Base-by-base conservation (phyloP, 2,329 filamentous ascomycete species). In the Cladorrhinum sp. region DNA sequence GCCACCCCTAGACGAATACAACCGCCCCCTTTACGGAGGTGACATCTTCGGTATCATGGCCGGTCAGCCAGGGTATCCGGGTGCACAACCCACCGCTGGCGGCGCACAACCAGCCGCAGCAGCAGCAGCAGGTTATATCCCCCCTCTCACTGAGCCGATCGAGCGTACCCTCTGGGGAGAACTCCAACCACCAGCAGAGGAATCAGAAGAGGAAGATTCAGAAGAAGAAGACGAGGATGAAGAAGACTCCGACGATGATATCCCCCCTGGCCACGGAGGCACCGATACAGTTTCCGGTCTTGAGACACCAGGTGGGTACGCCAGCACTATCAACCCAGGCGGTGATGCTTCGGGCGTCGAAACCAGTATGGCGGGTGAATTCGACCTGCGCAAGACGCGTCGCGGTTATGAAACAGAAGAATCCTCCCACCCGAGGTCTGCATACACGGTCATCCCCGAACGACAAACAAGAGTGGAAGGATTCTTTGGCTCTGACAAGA, bases 401-500 rank as follows among this genome's bases (percentile, higher is more conserved):
- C 85, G 90, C 61, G 93, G 92, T 57, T 93, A 87, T 61, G 92
- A 97, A 69, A 96, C 93, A 0, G 93, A 97, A 73, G 92, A 96
- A 60, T 80, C 78, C 63, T 85, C 65, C 16, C 60, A 64, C 16
- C 79, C 85, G 38, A 90, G 90, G 7, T 87, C 91, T 65, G 92
- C 95, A 16, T 96, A 95, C 75, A 92, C 92, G 20, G 88, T 99
- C 52, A 84, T 99, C 22, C 92, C 92, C 10, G 93, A 99, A 77
- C 90, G 90, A 60, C 88, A 93, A 71, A 88, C 93, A 22, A 86
- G 89, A 55, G 86, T 91, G 4, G 89, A 93, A 68, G 95, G 95
- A 50, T 98, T 99, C 84, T 98, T 99, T 73, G 95, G 95, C 67
- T 93, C 91, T 68, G 93, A 98, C 72, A 89, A 92, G 71, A 90